phyloP scores from a whole-genome alignment of 495 filamentous ascomycete species.

The Podospora anserina region DNA sequence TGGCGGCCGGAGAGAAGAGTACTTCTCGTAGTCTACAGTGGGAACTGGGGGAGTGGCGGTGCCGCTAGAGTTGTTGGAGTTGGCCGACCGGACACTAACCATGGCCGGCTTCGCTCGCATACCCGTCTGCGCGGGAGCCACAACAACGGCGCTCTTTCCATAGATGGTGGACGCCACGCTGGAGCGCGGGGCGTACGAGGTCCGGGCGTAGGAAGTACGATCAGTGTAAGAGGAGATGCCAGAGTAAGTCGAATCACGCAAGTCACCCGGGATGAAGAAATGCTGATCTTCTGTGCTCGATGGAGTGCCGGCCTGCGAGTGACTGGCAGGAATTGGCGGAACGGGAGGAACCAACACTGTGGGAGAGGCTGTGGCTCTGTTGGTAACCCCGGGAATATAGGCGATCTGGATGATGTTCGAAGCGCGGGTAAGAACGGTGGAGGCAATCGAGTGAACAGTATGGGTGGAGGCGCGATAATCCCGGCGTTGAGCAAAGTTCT shows the following conservation, averaged over 20 bases:
- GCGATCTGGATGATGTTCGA: constrained; percentile 99
- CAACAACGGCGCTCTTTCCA: constrained; percentile 77
- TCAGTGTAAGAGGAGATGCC: constrained; percentile 62
- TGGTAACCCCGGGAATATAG: constrained; percentile 96
- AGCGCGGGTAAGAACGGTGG: constrained; percentile 89
- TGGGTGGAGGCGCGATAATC: constrained; percentile 76
- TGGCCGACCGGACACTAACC: constrained; percentile 76
- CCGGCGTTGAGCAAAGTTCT: constrained; percentile 57
- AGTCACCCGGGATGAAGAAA: constrained; percentile 89
- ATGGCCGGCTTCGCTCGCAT: constrained; percentile 82
- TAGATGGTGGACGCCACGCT: constrained; percentile 92
- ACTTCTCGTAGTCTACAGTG: constrained; percentile 52
- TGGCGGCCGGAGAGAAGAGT: constrained; percentile 45
- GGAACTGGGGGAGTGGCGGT: constrained; percentile 54
- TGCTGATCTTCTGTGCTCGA: constrained; percentile 70
- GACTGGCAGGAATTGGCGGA: constrained; percentile 78
- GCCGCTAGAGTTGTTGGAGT: constrained; percentile 44
- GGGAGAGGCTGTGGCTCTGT: constrained; percentile 78
- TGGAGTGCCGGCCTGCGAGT: constrained; percentile 54
- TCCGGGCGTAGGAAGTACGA: constrained; percentile 62
- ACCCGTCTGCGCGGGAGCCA: constrained; percentile 74
- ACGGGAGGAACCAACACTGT: constrained; percentile 85
- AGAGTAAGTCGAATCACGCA: constrained; percentile 83
- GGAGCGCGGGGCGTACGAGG: constrained; percentile 64
- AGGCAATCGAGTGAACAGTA: constrained; percentile 87